These are phyloP conservation scores for Diaporthe sp. DNA, from an alignment of 2,329 filamentous ascomycete species.

Conservation along the genomic window DNA sequence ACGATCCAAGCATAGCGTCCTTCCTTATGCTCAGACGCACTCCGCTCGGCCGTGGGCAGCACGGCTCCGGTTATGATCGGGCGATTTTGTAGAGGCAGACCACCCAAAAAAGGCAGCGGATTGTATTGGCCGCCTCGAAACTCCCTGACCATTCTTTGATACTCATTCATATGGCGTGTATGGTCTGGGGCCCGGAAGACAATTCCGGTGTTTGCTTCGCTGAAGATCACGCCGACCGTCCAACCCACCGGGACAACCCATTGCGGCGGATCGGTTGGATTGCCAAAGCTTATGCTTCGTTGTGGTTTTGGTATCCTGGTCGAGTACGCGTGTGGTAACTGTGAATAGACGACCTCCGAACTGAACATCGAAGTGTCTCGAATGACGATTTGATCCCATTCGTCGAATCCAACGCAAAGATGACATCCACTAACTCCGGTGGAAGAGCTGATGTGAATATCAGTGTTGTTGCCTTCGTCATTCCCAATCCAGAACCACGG, in stretches of 20 bases:
- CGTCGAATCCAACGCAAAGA: not conserved
- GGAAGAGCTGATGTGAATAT: not conserved
- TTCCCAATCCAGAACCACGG: not conserved
- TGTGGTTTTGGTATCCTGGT: not conserved
- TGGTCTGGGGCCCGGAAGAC: not conserved
- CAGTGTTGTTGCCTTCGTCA: not conserved
- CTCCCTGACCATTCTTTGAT: not conserved
- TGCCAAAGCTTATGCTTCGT: not conserved
- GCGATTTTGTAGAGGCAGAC: not conserved
- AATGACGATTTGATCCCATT: not conserved
- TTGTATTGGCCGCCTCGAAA: not conserved
- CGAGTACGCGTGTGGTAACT: not conserved
- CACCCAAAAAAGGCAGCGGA: not conserved
- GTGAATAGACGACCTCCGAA: not conserved
- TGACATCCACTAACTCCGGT: not conserved
- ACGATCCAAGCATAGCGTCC: not conserved
- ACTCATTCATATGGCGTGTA: not conserved
- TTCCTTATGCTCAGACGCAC: not conserved
- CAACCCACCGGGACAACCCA: not conserved
- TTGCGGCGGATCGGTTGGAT: not conserved
- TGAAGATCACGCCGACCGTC: not conserved
- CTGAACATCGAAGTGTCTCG: not conserved
- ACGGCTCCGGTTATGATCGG: not conserved
- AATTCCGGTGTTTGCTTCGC: not conserved
- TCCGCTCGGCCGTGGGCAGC: not conserved